phyloP scores from a whole-genome alignment of 2,329 filamentous ascomycete genomes.

The Aspergillus carbonarius region DNA sequence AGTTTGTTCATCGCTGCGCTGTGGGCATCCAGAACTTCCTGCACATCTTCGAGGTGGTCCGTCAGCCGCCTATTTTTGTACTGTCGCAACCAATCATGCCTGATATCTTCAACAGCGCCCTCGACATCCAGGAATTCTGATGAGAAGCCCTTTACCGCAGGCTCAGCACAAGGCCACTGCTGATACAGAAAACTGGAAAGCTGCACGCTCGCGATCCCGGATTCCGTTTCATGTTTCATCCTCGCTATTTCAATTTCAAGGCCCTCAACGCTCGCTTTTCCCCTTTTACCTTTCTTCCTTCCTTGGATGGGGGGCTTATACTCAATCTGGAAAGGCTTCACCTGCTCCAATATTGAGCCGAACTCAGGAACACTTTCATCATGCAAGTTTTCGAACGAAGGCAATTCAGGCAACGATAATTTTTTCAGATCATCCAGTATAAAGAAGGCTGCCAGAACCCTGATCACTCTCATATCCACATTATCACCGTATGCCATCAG shows the following conservation, averaged over 20 bases:
- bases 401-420: slow-evolving; percentile 34
- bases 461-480: slow-evolving; percentile 43
- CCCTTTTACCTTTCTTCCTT: slow-evolving; percentile 7
- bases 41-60: slow-evolving; percentile 45
- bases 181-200: slow-evolving; percentile 45
- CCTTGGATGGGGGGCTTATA: not conserved
- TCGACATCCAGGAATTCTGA: slow-evolving; percentile 4
- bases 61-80: slow-evolving; percentile 51
- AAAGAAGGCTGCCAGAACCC: slow-evolving; percentile 48
- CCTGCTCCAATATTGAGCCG: not conserved
- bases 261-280: slow-evolving; percentile 19
- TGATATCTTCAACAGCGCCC: slow-evolving; percentile 41
- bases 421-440: slow-evolving; percentile 41
- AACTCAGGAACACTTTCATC: not conserved
- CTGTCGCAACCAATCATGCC: slow-evolving; percentile 50
- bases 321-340: not conserved
- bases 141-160: slow-evolving; percentile 30
- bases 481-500: slow-evolving; percentile 44
- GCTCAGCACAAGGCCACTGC: slow-evolving; percentile 48
- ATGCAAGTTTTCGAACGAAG: slow-evolving; percentile 7
- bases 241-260: not conserved
- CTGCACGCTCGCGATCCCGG: slow-evolving; percentile 34
- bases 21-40: slow-evolving; percentile 40
- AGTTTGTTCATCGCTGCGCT: slow-evolving; percentile 10
- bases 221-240: slow-evolving; percentile 28